Evolutionary conservation across 345 rosid genomes (phyloP).

Genomic region (Ricinus communis): DNA sequence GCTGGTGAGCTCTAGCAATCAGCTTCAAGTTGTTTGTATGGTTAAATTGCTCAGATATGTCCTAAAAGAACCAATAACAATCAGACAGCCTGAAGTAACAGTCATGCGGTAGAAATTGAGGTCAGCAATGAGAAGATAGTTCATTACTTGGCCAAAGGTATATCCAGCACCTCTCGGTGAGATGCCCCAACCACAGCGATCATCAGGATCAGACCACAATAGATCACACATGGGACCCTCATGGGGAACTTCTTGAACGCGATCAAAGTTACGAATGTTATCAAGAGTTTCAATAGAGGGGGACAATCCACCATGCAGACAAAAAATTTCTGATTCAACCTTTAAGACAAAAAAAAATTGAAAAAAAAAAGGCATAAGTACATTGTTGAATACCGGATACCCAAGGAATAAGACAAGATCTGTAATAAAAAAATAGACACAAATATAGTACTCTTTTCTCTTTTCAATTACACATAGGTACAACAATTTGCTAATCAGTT

Average conservation of each 20-base stretch:
- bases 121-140: background rate
- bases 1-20: slow-evolving; percentile 92
- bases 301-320: slow-evolving; percentile 91
- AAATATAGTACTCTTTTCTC: background rate
- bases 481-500: background rate
- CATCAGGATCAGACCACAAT: slow-evolving; percentile 98
- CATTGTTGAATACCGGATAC: background rate
- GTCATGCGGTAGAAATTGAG: background rate
- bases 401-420: background rate
- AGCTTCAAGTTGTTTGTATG: slow-evolving; percentile 86
- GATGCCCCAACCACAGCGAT: slow-evolving; percentile 96
- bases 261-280: slow-evolving; percentile 85
- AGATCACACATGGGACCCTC: slow-evolving; percentile 99
- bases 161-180: slow-evolving; percentile 98
- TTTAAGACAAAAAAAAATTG: slow-evolving; percentile 29
- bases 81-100: background rate
- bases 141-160: slow-evolving; percentile 88
- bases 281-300: slow-evolving; percentile 91
- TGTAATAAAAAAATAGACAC: background rate
- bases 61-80: slow-evolving; percentile 42
- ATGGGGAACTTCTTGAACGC: slow-evolving; percentile 96
- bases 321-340: slow-evolving; percentile 96
- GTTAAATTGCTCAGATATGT: slow-evolving; percentile 94
- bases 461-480: too few species aligned
- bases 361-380: too few species aligned